Conservation (phyloP, 2,329 filamentous ascomycete genomes). For the Pseudocercospora fuligena region DNA sequence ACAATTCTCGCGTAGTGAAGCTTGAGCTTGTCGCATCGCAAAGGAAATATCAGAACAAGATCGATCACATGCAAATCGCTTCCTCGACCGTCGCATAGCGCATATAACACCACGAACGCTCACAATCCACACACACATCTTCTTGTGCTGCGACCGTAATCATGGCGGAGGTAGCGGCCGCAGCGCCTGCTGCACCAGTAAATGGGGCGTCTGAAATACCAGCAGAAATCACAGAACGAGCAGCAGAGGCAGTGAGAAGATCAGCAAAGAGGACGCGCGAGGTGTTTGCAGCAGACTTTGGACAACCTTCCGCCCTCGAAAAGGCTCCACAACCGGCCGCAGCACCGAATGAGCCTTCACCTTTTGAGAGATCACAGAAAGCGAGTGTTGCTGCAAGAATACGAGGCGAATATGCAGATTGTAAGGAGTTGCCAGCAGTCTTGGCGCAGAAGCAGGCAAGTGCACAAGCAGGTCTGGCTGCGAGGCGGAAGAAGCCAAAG, state of each 20-base stretch:
- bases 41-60: neutral
- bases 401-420: slow-evolving; percentile 75
- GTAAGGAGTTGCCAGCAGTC: slow-evolving; percentile 75
- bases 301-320: slow-evolving; percentile 48
- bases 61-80: neutral
- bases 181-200: slow-evolving; percentile 3
- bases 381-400: slow-evolving; percentile 63
- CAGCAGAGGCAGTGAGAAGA: slow-evolving; percentile 43
- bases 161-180: slow-evolving; percentile 27
- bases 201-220: slow-evolving; percentile 25
- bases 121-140: neutral
- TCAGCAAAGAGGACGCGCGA: slow-evolving; percentile 61
- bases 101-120: neutral
- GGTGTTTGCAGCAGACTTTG: slow-evolving; percentile 59
- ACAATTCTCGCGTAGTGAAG: neutral
- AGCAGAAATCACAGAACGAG: slow-evolving; percentile 29
- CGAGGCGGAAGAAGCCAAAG: slow-evolving; percentile 67
- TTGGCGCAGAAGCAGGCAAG: slow-evolving; percentile 79
- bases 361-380: slow-evolving; percentile 50
- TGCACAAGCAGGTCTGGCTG: slow-evolving; percentile 60
- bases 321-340: slow-evolving; percentile 48
- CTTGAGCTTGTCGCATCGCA: neutral
- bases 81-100: neutral
- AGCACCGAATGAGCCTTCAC: slow-evolving; percentile 51
- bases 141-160: neutral